Evolutionary conservation across 2,329 filamentous ascomycete species (phyloP), one percentile per base, ranked within the genome.

Genomic region (Aulographum hederae): DNA sequence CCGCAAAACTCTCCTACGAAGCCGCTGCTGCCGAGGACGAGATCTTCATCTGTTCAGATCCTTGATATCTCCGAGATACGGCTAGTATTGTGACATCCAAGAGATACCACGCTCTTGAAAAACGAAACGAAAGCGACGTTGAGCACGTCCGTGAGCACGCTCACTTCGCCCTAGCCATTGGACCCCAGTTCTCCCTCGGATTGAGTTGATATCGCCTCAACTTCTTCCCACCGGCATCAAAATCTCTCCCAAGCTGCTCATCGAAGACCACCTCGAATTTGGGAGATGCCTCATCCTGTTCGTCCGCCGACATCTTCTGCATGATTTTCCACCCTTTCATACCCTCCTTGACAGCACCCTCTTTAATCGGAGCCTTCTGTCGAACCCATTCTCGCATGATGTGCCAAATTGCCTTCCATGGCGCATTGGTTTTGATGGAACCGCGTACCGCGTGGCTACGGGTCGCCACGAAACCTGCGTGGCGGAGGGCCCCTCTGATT

Each of bases 181-280:
- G 89, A 0, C 89, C 89, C 89, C 89, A 98, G 51, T 95, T 89
- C 46, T 82, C 75, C 37, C 77, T 64, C 28, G 89, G 89, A 48
- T 95, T 95, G 37, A 75, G 58, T 58, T 93, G 89, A 53, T 94
- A 98, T 39, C 86, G 65, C 33, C 91, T 73, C 28, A 91, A 63
- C 40, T 74, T 77, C 48, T 69, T 75, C 32, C 45, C 47, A n/a
- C n/a, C n/a, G 30, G 60, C 65, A 32, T 69, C 66, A 38, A 61
- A 67, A 37, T 81, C 74, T 42, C 64, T 74, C 1, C 85, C 86
- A 10, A 94, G 62, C 33, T 61, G 51, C 41, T 89, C 80, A 48
- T 95, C 75, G 49, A 98, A 95, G 1, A 75, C 68, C 35, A 84
- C 67, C 26, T 71, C 59, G 39, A 73, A 52, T 17, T 30, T 14